Base-by-base conservation (phyloP, 768 basidiomycete species). In the Coprinopsis cinerea region DNA sequence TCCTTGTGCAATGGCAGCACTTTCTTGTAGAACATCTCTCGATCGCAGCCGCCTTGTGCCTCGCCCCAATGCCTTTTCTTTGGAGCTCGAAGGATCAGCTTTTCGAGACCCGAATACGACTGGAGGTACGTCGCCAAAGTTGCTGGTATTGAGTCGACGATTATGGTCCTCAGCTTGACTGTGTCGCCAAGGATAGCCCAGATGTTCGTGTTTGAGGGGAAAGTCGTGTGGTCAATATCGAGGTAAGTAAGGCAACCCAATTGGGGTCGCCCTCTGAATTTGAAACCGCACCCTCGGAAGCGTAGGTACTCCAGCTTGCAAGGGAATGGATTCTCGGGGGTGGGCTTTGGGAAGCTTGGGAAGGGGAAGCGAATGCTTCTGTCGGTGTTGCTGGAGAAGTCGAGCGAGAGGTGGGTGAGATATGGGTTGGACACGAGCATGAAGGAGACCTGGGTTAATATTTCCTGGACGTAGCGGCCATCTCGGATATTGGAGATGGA, bases 81-180 rank as follows among this genome's bases (percentile, higher is more conserved):
- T 17, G 47, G 47, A 18, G n/a, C 6, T 14, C 14, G 14, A 10
- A 47, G 15, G 17, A n/a, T 24, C 10, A 48, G 25, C 23, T 27
- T 48, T 25, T 48, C 47, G 11, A 48, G 35, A 3, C 47, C 47
- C 13, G 47, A 37, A 36, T 48, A 48, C 10, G 47, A 24, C 18
- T 48, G 10, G 35, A 48, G 47, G 20, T 48, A 48, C 9, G 9
- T 7, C 5, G 39, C 3, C 22, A 48, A 36, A 24, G 36, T 15
- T 1, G 25, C 13, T 5, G 34, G 47, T 9, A 48, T 11, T 17
- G 47, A 22, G 47, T 48, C 47, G 20, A 32, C 28, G 20, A 48
- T 25, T 17, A 48, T 39, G 34, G 22, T 13, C 35, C 39, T 48
- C 5, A 48, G 35, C 22, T 25, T 37, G 47, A 48, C 47, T 15